phyloP scores from a whole-genome alignment of 495 filamentous ascomycete species.

The Penicillium goetzii region DNA sequence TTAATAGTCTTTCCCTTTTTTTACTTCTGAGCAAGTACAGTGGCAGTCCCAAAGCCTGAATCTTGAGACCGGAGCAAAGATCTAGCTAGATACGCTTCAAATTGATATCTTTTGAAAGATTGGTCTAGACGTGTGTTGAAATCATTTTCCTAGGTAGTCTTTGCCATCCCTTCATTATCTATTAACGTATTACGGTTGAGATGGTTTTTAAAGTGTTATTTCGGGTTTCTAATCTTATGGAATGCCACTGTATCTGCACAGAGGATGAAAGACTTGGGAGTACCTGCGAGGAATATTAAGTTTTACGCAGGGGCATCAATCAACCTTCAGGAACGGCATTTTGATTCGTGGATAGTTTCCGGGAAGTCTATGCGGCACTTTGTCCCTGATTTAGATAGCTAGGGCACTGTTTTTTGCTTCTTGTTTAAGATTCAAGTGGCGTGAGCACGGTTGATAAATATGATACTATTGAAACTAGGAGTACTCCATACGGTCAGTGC shows the following conservation, averaged over 20 bases:
- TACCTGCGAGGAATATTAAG: background rate
- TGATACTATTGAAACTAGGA: background rate
- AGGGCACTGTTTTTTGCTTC: background rate
- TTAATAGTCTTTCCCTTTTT: background rate
- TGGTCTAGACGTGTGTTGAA: too few species aligned
- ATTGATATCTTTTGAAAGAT: too few species aligned
- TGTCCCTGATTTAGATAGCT: background rate
- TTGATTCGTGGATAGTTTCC: background rate
- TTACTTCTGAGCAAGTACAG: too few species aligned
- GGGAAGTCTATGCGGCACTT: background rate
- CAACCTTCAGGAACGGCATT: background rate
- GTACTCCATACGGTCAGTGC: background rate
- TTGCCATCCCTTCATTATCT: too few species aligned
- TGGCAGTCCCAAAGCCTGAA: too few species aligned
- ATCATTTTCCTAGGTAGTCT: too few species aligned
- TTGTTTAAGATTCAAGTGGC: constrained; percentile 7
- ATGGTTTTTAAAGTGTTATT: too few species aligned
- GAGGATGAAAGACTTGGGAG: too few species aligned
- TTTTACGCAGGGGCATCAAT: background rate
- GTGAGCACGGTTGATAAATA: background rate
- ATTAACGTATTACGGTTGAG: too few species aligned
- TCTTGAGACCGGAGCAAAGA: too few species aligned
- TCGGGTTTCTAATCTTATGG: too few species aligned
- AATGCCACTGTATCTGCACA: background rate
- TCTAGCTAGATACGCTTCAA: too few species aligned